Evolutionary conservation across 2,329 filamentous ascomycete genomes (phyloP).

Genomic region (Metarhizium guizhouense): DNA sequence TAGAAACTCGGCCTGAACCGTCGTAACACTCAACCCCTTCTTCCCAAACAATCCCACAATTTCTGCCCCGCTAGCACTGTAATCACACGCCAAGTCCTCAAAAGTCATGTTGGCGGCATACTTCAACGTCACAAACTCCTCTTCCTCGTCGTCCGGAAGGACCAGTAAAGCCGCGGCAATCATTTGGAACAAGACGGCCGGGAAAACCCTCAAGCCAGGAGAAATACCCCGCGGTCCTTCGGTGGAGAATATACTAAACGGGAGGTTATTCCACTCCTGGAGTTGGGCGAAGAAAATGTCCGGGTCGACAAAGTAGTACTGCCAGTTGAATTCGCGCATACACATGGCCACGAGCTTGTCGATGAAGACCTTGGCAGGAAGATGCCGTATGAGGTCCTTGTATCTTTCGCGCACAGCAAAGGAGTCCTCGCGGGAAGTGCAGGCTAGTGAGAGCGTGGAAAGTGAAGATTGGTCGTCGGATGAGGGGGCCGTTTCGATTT

Average conservation of each 20-base stretch:
- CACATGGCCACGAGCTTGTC: constrained; percentile 46
- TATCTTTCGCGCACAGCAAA: constrained; percentile 45
- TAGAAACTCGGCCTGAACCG: constrained; percentile 49
- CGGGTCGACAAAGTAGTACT: constrained; percentile 47
- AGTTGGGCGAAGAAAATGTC: constrained; percentile 42
- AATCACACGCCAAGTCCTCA: constrained; percentile 51
- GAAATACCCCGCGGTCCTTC: constrained; percentile 41
- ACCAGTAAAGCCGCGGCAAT: constrained; percentile 45
- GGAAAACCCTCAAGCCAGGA: constrained; percentile 45
- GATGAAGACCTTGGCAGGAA: constrained; percentile 45
- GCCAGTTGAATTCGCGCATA: constrained; percentile 50
- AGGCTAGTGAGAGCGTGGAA: constrained; percentile 14
- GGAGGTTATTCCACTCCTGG: constrained; percentile 43
- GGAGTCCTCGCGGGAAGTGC: constrained; percentile 2
- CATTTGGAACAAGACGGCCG: constrained; percentile 51
- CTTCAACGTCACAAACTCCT: constrained; percentile 46
- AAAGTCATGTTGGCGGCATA: constrained; percentile 51
- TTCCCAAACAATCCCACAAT: constrained; percentile 49
- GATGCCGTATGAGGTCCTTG: constrained; percentile 46
- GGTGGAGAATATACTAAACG: constrained; percentile 40
- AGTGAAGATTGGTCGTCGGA: constrained; percentile 16
- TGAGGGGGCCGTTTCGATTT: constrained; percentile 37
- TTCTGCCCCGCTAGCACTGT: constrained; percentile 47
- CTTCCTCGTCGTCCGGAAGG: constrained; percentile 36
- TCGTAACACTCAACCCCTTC: constrained; percentile 43